Evolutionary conservation across 2,329 filamentous ascomycete species (phyloP).

Genomic region (Colletotrichum camelliae): DNA sequence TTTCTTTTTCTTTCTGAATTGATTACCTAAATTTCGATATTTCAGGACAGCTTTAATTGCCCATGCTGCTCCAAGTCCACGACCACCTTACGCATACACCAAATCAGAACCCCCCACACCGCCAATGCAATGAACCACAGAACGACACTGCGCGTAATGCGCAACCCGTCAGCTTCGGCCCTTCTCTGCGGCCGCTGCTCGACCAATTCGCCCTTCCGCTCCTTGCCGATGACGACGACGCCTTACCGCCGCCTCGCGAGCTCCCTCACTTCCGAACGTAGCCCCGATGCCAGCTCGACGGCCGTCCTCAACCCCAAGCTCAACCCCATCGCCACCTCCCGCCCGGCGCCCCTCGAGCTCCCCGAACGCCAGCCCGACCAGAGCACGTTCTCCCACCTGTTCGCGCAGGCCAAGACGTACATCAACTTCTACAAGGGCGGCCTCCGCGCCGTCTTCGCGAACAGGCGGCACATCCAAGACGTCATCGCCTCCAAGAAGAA

Average conservation of each 20-base stretch:
- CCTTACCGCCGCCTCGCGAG: slow-evolving; percentile 10
- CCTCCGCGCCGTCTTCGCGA: slow-evolving; percentile 74
- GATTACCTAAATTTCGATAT: slow-evolving; percentile 7
- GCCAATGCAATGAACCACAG: slow-evolving; percentile 23
- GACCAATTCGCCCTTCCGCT: neutral
- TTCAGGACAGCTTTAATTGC: neutral
- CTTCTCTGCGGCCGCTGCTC: neutral
- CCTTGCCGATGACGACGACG: neutral
- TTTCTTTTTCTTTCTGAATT: neutral
- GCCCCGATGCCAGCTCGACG: neutral
- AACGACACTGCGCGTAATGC: slow-evolving; percentile 22
- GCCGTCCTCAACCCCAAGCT: slow-evolving; percentile 36
- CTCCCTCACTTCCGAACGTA: neutral
- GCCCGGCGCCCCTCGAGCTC: slow-evolving; percentile 71
- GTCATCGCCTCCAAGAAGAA: slow-evolving; percentile 49
- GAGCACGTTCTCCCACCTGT: slow-evolving; percentile 46
- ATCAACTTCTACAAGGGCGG: slow-evolving; percentile 87
- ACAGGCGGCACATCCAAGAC: slow-evolving; percentile 59
- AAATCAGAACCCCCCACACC: neutral
- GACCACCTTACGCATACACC: neutral
- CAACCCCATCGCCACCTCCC: slow-evolving; percentile 77
- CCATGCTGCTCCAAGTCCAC: neutral
- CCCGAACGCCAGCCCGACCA: slow-evolving; percentile 58
- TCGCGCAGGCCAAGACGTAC: slow-evolving; percentile 75
- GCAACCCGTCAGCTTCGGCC: slow-evolving; percentile 3